Percentiles rank a stretch among this genome's conserved stretches.
Evolutionary conservation across 179 eudicot genomes (phyloP).

Genomic region (Actinidia arguta): DNA sequence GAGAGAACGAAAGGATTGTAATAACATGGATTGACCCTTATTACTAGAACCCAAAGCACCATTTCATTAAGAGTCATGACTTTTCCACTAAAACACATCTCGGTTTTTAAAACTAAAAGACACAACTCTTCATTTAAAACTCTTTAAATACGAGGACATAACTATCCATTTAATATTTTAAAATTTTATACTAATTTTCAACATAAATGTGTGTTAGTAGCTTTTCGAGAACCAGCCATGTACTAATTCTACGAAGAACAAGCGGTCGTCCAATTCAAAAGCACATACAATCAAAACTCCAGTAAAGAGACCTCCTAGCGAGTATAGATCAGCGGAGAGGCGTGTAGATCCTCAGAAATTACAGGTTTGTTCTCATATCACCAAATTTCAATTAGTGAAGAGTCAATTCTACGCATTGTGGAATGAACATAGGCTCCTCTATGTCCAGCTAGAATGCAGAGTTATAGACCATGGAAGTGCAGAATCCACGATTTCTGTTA

Average conservation of each 20-base stretch:
- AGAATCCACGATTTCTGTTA: conserved; percentile 30
- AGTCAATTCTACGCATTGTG: conserved; percentile 18
- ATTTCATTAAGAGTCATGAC: too few species aligned
- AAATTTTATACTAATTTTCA: too few species aligned
- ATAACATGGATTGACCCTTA: too few species aligned
- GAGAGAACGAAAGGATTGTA: too few species aligned
- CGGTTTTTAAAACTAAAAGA: too few species aligned
- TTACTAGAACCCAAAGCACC: too few species aligned
- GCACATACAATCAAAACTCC: conserved; percentile 24
- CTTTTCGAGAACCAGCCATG: conserved; percentile 32
- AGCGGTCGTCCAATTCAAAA: conserved; percentile 28
- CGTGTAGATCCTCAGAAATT: conserved; percentile 30
- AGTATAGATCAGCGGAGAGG: conserved; percentile 37
- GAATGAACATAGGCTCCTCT: conserved; percentile 15
- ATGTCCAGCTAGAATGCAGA: conserved; percentile 59
- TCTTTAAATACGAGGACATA: too few species aligned
- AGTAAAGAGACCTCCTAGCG: conserved; percentile 44
- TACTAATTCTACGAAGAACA: conserved; percentile 29
- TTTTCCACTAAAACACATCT: too few species aligned
- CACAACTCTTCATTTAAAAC: too few species aligned
- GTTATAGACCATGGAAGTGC: conserved; percentile 34
- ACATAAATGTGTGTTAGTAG: too few species aligned
- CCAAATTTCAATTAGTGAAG: background rate
- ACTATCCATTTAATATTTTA: too few species aligned
- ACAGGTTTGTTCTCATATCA: conserved; percentile 43